phyloP scores from a whole-genome alignment of 139 green algal species.

The Edaphochlamys debaryana region DNA sequence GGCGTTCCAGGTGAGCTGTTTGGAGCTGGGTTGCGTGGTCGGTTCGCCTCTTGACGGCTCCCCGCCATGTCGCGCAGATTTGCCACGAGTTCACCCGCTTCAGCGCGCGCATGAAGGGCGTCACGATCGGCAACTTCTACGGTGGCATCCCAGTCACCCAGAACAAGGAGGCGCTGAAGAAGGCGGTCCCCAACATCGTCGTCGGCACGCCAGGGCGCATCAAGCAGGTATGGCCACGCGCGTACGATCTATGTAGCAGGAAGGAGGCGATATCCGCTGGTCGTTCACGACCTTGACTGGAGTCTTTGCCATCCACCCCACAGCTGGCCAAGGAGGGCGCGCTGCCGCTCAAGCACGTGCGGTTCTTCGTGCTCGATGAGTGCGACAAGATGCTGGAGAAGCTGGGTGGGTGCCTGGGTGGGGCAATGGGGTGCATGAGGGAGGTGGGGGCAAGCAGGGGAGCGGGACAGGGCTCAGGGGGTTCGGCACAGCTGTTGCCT shows the following conservation, averaged over 20 bases:
- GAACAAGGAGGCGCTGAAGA: conserved; percentile 89
- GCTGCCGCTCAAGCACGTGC: conserved; percentile 88
- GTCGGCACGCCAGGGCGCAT: conserved; percentile 97
- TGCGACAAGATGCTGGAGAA: conserved; percentile 99
- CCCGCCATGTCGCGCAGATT: conserved; percentile 95
- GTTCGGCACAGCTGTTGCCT: no score
- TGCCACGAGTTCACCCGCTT: conserved; percentile 98
- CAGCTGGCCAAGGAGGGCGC: conserved; percentile 84
- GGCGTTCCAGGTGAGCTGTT: conserved; percentile 95
- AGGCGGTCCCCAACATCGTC: conserved; percentile 89
- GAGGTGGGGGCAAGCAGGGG: no score
- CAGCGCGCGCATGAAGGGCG: conserved; percentile 81
- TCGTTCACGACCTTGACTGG: no score
- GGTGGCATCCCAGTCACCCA: conserved; percentile 85
- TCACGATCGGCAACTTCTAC: conserved; percentile 95
- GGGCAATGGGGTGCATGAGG: no score
- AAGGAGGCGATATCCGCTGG: no score
- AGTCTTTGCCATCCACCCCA: no score
- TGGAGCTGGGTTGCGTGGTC: neutral
- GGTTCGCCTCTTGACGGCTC: neutral
- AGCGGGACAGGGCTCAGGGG: no score
- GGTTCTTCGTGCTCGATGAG: conserved; percentile 98
- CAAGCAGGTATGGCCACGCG: conserved; percentile 82
- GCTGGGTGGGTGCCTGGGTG: conserved; percentile 63
- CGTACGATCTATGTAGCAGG: neutral